Percentiles rank a stretch among this genome's conserved stretches.
Evolutionary conservation across 2,329 filamentous ascomycete genomes (phyloP).

Genomic region (Pleoardoris graminearum): DNA sequence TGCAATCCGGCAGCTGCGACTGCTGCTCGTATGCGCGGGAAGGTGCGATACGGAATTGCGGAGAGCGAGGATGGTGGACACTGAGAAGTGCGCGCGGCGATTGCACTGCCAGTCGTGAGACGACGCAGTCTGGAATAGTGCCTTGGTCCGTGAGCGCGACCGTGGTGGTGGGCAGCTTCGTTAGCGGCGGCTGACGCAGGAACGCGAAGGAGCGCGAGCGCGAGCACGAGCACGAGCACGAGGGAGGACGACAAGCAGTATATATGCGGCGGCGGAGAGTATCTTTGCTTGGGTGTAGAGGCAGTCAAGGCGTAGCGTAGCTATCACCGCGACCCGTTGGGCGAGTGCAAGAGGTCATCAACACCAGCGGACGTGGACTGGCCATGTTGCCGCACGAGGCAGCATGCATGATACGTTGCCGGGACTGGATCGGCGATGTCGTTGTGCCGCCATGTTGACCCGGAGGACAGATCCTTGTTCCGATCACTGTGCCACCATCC

Average conservation of each 20-base stretch:
- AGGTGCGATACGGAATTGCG: constrained; percentile 10
- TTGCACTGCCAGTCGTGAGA: too few relatives aligned
- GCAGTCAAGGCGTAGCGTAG: neutral
- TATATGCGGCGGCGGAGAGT: constrained; percentile 1
- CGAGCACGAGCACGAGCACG: neutral
- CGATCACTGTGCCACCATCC: constrained; percentile 12
- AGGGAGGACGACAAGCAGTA: neutral
- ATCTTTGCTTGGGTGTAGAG: neutral
- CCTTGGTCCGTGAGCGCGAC: neutral
- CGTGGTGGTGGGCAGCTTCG: neutral
- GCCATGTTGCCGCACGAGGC: constrained; percentile 14
- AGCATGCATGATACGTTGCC: constrained; percentile 22
- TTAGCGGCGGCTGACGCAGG: constrained; percentile 8
- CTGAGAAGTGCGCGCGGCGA: neutral
- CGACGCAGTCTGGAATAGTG: neutral
- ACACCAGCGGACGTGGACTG: constrained; percentile 3
- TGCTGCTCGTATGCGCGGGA: constrained; percentile 7
- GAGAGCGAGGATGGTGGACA: neutral
- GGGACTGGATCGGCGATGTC: constrained; percentile 20
- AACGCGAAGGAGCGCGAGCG: neutral
- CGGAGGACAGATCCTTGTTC: constrained; percentile 5
- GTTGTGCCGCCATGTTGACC: constrained; percentile 8
- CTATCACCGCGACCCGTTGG: neutral
- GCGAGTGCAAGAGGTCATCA: constrained; percentile 19
- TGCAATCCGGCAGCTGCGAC: constrained; percentile 14